These are phyloP conservation scores for Pyricularia pennisetigena DNA, from an alignment of 2,329 filamentous ascomycete genomes.

Conservation along the genomic window DNA sequence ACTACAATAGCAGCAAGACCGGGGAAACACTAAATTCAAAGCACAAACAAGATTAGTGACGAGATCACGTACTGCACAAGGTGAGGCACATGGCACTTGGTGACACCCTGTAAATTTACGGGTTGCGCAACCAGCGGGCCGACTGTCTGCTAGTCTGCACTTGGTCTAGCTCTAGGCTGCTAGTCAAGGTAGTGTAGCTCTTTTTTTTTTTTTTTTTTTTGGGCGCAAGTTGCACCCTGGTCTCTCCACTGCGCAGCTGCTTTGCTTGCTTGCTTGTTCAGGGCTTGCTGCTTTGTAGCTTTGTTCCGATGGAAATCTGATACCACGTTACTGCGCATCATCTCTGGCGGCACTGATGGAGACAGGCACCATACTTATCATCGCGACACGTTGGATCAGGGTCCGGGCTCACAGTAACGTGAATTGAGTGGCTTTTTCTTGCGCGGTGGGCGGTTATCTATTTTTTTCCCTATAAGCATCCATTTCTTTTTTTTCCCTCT, in stretches of 20 bases:
- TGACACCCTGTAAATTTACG: not conserved
- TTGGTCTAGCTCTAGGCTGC: not conserved
- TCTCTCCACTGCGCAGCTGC: not conserved
- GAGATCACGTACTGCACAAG: not conserved
- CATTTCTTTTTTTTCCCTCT: not conserved
- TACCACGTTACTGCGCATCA: slow-evolving; percentile 1
- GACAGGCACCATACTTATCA: not conserved
- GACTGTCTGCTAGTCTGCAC: not conserved
- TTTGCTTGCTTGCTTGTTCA: not conserved
- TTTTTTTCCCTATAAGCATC: not conserved
- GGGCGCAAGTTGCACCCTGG: not conserved
- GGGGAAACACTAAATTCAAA: not conserved
- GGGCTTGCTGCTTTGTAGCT: not conserved
- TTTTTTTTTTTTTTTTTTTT: too few species aligned
- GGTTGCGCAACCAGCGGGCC: not conserved
- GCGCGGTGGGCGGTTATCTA: not conserved
- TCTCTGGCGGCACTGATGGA: not conserved
- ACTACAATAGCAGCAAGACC: too few species aligned
- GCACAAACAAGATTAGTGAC: not conserved
- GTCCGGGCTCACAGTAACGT: not conserved
- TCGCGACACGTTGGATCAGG: not conserved
- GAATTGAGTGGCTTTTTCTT: not conserved
- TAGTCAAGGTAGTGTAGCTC: not conserved
- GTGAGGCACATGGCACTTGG: not conserved
- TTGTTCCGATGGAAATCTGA: not conserved